Base-by-base conservation (phyloP, 805 yeast species). In the Monosporozyma siamensis region DNA sequence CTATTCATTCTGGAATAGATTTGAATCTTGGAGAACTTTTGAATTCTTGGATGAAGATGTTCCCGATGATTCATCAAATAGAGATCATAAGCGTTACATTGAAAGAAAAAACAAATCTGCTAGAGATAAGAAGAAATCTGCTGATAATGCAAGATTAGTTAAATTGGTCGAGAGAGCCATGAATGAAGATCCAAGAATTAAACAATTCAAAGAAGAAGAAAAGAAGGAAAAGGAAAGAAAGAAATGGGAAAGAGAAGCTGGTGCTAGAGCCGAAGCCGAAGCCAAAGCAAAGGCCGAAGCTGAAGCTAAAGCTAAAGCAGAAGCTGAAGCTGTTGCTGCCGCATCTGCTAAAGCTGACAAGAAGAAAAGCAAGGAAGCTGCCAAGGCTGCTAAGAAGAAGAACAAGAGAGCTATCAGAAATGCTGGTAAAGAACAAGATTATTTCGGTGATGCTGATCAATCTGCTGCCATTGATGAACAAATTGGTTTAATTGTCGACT, bases 221-320 rank as follows among this genome's bases (percentile, higher is more conserved):
- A 86, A 85, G 78, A 81, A 81, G 65, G 97, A 85, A 65, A 90
- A 90, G 75, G 98, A 85, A 62, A 79, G 78, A 66, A 78, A 74
- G 74, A 92, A 90, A 70, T 90, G 97, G 97, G 97, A 92, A 67
- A 84, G 81, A 66, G 97, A 89, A 67, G 95, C 97, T 42, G 97
- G 96, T 55, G 79, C 95, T 25, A 84, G 97, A 74, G 81, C 87
- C 64, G 97, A 94, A 51, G 96, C 95, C 48, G 98, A 87, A 61
- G 95, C 90, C 40, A 81, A 83, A 63, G 79, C 78, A 45, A 82
- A 81, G 68, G 82, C 80, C 62, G 96, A 84, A 55, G 95, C 83
- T 41, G 97, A 84, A 57, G 96, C 86, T 59, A 78, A 71, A 51
- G 85, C 82, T 53, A 78, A 78, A 55, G 79, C 77, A 51, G 92